Base-by-base conservation (phyloP, 2,329 filamentous ascomycete species). In the Fusarium sambucinum region DNA sequence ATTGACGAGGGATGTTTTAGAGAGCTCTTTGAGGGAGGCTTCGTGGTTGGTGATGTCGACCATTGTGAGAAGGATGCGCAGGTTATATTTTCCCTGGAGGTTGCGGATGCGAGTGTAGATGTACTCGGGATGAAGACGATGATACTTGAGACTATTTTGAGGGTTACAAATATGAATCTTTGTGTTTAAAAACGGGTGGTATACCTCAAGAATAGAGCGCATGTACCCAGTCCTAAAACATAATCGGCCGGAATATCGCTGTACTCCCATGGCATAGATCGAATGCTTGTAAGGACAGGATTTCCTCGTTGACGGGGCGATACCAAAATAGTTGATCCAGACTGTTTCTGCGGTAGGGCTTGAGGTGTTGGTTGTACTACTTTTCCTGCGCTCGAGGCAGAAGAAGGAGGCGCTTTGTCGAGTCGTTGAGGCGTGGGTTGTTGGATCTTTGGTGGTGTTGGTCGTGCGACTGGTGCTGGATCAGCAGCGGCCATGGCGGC, bases 161-260 rank as follows among this genome's bases (percentile, higher is more conserved):
- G 6, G 37, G 17, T n/a, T 3, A 33, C 69, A 19, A 68, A 57
- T 3, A 55, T 6, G 3, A 4, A 12, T 6, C 11, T 1, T 14
- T 10, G 12, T 3, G 8, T 2, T 10, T 5, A 21, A 7, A 9
- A 2, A 4, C 6, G 12, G 16, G 35, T 5, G 3, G 4, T 6
- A 10, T 47, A 83, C 83, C 83, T 96, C 41, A 99, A 83, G 77
- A 98, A 99, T 7, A 99, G 85, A 1, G 93, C 94, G 75, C 95
- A 97, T 9, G 94, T 97, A 0, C 94, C 97, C 41, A 87, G 77
- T 0, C 96, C 95, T 25, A 98, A 84, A 11, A 95, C 91, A 78
- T 96, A 99, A 80, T 99, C 96, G 32, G 95, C 93, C 2, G 92
- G 90, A n/a, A 97, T 97, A 75, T 98, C 95, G 65, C 93, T 94